Evolutionary conservation across 208 protist species (phyloP), one percentile per base, ranked within the genome.

Genomic region (Crithidia bombi): DNA sequence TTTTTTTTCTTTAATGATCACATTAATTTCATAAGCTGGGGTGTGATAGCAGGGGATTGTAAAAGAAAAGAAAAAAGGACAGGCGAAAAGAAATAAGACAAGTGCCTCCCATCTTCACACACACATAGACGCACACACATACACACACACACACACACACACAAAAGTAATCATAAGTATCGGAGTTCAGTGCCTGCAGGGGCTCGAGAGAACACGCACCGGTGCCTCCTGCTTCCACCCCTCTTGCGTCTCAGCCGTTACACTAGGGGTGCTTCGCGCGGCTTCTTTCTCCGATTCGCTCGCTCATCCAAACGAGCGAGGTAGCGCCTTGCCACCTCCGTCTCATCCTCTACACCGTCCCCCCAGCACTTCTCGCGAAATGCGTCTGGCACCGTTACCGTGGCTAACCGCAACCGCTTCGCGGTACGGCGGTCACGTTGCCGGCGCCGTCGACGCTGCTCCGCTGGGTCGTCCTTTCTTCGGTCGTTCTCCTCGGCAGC

Each of bases 321-420:
- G 55, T 78, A 84, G 25, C 44, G 69, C 12, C 7, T 30, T 11
- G 68, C 73, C 19, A 85, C 66, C 46, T 69, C 64, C n/a, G 23
- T 67, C 5, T 85, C 75, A 17, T 81, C 74, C 39, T 85, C 80
- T 41, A 89, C 62, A 52, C 79, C 69, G n/a, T 67, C 44, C 26
- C 81, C 55, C 59, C 63, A 81, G 55, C 79, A 84, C 57, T 73
- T 33, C 55, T 63, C 61, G 3, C 64, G 65, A 30, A 76, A 84
- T n/a, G 50, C 32, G 46, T 81, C 46, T 0, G 79, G 74, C 12
- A 73, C 66, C 25, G 78, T 69, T 2, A 58, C 52, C 19, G 41
- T 59, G 33, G 73, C 49, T n/a, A 73, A 66, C 9, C 66, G 59
- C 23, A 83, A n/a, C 12, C 64, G 62, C 36, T 69, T 77, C 1